These are phyloP conservation scores for Barbatosphaeria neglecta DNA, from an alignment of 495 filamentous ascomycete genomes.

Conservation along the genomic window DNA sequence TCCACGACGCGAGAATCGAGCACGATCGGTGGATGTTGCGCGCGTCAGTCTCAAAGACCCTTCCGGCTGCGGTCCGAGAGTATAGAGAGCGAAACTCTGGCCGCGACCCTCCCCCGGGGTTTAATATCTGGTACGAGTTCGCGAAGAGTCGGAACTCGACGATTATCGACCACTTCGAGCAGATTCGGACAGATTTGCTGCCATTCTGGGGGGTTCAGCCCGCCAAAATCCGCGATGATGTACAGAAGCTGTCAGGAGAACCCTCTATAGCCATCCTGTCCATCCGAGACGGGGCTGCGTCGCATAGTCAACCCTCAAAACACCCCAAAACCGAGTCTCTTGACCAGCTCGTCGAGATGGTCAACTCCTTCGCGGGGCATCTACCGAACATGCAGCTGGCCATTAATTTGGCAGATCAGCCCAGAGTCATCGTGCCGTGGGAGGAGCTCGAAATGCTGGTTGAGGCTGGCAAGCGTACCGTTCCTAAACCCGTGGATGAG, in stretches of 20 bases:
- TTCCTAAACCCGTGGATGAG: constrained; percentile 11
- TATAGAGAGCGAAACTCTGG: constrained; percentile 46
- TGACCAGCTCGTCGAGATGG: constrained; percentile 53
- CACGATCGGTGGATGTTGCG: constrained; percentile 29
- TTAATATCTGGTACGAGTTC: constrained; percentile 66
- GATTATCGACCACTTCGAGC: constrained; percentile 65
- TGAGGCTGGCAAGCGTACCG: constrained; percentile 17
- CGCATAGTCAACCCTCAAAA: constrained; percentile 27
- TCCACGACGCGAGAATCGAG: constrained; percentile 37
- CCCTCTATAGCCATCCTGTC: constrained; percentile 23
- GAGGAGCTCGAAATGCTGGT: constrained; percentile 36
- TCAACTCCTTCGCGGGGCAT: constrained; percentile 54
- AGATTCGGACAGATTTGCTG: constrained; percentile 55
- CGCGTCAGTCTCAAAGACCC: constrained; percentile 36
- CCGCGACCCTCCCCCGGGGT: constrained; percentile 48
- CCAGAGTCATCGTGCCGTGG: constrained; percentile 63
- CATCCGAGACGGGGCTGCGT: constrained; percentile 38
- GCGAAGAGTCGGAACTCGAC: constrained; percentile 49
- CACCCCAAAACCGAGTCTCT: constrained; percentile 40
- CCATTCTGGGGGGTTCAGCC: constrained; percentile 66
- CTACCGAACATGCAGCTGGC: constrained; percentile 73
- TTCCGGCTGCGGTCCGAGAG: constrained; percentile 42
- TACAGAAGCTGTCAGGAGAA: constrained; percentile 22
- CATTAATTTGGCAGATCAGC: constrained; percentile 69
- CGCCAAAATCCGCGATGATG: constrained; percentile 39